A percentile compares a stretch with the other conserved stretches of the same genome.
phyloP scores from a whole-genome alignment of 768 basidiomycete genomes.

The Mycena capillaripes region DNA sequence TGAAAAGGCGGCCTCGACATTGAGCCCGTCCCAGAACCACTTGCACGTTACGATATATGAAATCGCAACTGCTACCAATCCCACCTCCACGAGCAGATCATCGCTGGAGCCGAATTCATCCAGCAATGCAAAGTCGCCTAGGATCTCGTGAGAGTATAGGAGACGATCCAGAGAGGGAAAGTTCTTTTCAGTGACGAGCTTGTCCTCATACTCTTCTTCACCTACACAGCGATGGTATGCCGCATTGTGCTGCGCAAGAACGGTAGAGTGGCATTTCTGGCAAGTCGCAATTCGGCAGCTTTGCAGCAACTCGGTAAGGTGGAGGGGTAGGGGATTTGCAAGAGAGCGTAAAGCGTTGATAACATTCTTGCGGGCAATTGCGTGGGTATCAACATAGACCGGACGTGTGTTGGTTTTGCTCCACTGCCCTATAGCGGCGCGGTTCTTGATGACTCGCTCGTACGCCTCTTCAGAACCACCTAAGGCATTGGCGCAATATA shows the following conservation, averaged over 20 bases:
- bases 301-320: background rate
- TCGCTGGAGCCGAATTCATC: background rate
- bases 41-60: background rate
- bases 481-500: background rate
- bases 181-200: background rate
- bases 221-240: background rate
- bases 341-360: background rate
- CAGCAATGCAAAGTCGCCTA: background rate
- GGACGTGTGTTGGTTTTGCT: background rate
- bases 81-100: background rate
- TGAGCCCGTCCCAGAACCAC: conserved; percentile 2
- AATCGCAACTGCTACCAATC: background rate
- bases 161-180: background rate
- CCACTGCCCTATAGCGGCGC: background rate
- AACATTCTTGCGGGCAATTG: background rate
- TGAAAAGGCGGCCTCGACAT: no score
- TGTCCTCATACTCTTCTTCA: background rate
- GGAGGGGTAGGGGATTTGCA: background rate
- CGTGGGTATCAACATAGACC: background rate
- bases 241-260: background rate
- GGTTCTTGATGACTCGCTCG: background rate
- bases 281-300: background rate
- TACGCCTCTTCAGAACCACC: background rate
- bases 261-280: background rate
- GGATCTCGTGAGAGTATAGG: background rate